These are phyloP conservation scores for Cyclospora cayetanensis DNA, from an alignment of 169 alveolate genomes.

Conservation along the genomic window DNA sequence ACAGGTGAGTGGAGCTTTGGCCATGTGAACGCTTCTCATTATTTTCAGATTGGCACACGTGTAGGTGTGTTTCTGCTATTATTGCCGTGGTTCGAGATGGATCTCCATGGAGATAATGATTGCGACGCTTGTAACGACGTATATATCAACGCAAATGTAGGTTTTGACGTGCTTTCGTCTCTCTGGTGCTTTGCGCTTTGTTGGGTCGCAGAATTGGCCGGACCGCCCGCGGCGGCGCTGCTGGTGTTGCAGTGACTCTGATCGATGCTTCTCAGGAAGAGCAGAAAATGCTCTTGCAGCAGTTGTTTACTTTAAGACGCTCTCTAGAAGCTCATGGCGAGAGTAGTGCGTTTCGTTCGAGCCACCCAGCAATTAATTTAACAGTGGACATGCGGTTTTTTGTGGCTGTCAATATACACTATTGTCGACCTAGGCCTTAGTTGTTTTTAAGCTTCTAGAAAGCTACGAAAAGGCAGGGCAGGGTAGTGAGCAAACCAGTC, in stretches of 20 bases:
- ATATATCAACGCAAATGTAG: too few relatives aligned
- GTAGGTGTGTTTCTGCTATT: too few relatives aligned
- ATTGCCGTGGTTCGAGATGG: too few relatives aligned
- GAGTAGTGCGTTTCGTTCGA: not conserved
- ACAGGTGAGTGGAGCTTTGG: slow-evolving; percentile 87
- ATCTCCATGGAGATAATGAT: too few relatives aligned
- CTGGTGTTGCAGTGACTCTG: slow-evolving; percentile 74
- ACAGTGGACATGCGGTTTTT: too few relatives aligned
- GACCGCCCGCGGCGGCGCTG: slow-evolving; percentile 75
- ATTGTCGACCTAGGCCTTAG: too few relatives aligned
- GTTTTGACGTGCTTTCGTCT: not conserved
- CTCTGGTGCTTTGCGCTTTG: not conserved
- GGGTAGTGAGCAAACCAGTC: too few relatives aligned
- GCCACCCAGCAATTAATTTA: too few relatives aligned
- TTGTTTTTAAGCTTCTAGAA: too few relatives aligned
- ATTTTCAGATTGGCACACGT: not conserved
- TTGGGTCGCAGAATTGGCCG: slow-evolving; percentile 71
- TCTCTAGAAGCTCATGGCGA: not conserved
- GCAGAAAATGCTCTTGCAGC: slow-evolving; percentile 48
- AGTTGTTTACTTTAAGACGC: not conserved
- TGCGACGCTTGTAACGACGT: too few relatives aligned
- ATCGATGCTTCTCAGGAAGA: slow-evolving; percentile 45
- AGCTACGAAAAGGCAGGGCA: too few relatives aligned
- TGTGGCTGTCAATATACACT: too few relatives aligned
- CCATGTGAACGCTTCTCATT: not conserved